Evolutionary conservation across 345 rosid species (phyloP).

Genomic region (Cardiospermum halicacabum): DNA sequence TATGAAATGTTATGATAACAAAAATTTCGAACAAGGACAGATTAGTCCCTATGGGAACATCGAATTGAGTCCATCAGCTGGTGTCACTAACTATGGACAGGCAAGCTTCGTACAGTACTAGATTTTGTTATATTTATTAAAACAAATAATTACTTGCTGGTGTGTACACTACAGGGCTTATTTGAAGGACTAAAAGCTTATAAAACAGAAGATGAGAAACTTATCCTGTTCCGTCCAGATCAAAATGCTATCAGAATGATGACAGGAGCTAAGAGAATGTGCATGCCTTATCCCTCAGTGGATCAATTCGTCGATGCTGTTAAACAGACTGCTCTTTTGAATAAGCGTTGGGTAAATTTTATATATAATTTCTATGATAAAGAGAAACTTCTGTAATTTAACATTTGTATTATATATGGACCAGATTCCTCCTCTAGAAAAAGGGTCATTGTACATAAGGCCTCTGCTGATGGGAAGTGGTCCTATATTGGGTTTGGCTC

Average conservation of each 20-base stretch:
- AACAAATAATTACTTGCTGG: no score
- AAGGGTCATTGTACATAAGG: conserved; percentile 75
- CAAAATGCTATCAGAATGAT: conserved; percentile 67
- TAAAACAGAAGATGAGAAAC: conserved; percentile 58
- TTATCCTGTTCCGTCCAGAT: conserved; percentile 71
- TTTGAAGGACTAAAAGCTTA: conserved; percentile 82
- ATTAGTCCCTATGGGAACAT: conserved; percentile 52
- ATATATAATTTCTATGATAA: background rate
- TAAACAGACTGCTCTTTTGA: conserved; percentile 60
- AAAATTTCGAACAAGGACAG: conserved; percentile 41
- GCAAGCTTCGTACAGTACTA: no score
- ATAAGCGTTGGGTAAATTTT: conserved; percentile 68
- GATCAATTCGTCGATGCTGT: conserved; percentile 71
- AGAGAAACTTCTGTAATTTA: no score
- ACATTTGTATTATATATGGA: no score
- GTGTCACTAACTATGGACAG: conserved; percentile 88
- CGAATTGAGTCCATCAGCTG: conserved; percentile 74
- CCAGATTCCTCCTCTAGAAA: conserved; percentile 83
- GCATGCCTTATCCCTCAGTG: conserved; percentile 76
- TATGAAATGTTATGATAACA: conserved; percentile 49
- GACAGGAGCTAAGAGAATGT: conserved; percentile 76
- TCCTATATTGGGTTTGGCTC: conserved; percentile 58
- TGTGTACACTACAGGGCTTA: conserved; percentile 42
- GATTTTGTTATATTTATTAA: no score
- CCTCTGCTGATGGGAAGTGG: conserved; percentile 83